Percentiles rank a stretch among this genome's conserved stretches.
Evolutionary conservation across 306 rosid genomes (phyloP).

Genomic region (Oemleria cerasiformis): DNA sequence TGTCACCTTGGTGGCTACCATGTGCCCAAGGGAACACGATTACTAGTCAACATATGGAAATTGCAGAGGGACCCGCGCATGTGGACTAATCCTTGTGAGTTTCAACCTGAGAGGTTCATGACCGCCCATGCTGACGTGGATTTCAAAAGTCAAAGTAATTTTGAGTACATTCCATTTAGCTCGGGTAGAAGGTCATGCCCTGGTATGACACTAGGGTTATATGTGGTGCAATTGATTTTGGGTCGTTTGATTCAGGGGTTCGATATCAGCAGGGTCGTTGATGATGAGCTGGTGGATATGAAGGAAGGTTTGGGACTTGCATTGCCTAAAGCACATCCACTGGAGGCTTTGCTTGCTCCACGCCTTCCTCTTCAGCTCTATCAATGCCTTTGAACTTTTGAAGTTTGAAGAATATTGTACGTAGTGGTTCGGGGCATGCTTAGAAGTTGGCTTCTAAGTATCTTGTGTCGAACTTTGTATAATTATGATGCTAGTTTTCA

Average conservation of each 20-base stretch:
- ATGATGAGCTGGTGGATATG: conserved; percentile 25
- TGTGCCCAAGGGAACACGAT: conserved; percentile 32
- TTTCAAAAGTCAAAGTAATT: conserved; percentile 1
- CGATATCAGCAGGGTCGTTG: conserved; percentile 12
- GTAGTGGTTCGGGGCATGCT: no score
- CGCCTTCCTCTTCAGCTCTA: conserved; percentile 32
- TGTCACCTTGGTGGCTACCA: conserved; percentile 15
- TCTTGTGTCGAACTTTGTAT: no score
- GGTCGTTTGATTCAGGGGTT: conserved; percentile 40
- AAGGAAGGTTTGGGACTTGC: conserved; percentile 32
- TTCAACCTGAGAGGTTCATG: conserved; percentile 33
- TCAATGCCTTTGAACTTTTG: not conserved
- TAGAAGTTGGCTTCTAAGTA: no score
- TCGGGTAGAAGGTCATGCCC: conserved; percentile 36
- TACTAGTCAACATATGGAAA: conserved; percentile 36
- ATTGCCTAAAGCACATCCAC: conserved; percentile 19
- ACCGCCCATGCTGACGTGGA: conserved; percentile 4
- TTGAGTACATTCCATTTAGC: conserved; percentile 36
- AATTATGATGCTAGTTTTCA: no score
- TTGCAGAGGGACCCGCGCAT: conserved; percentile 31
- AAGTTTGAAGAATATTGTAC: not conserved
- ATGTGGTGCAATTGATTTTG: conserved; percentile 23
- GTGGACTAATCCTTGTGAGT: conserved; percentile 30
- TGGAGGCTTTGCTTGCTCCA: conserved; percentile 27
- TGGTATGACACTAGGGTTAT: conserved; percentile 21